Base-by-base conservation (phyloP, 371 early-diverging fungal species). In the Chytridiales sp. region DNA sequence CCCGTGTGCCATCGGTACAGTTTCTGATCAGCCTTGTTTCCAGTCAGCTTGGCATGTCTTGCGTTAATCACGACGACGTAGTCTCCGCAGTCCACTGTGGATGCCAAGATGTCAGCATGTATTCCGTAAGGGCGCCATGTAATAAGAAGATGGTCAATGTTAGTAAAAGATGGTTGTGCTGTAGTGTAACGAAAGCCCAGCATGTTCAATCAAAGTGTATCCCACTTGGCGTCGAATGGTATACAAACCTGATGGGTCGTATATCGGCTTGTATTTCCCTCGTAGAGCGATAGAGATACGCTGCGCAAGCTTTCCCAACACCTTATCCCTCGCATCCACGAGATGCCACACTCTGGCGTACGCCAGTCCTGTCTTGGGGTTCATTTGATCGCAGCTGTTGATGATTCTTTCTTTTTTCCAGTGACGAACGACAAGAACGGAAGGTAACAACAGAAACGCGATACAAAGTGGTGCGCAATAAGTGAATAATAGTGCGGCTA, bases 221-320 rank as follows among this genome's bases (percentile, higher is more conserved):
- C n/a, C n/a, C n/a, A n/a, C n/a, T n/a, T n/a, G n/a, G n/a, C n/a
- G n/a, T n/a, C n/a, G n/a, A n/a, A n/a, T n/a, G n/a, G n/a, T n/a
- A 17, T 32, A 47, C 68, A 61, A 83, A 94, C 93, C 80, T 39
- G 94, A 91, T 39, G 94, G 95, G 70, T 94, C 85, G 67, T 84
- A 95, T 49, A 91, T 91, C 26, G 97, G 97, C 83, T 97, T 97
- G 76, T 97, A 92, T 73, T 98, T 95, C 47, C 98, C 98, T 84
- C 94, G 88, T 47, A 98, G 86, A 5, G 94, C 92, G n/a, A 89
- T 87, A 53, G 93, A 90, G 54, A 97, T 88, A 39, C 87, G 79
- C 35, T 89, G 85, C 11, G 95, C 87, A 71, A 98, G 80, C 47
- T 88, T 85, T 19, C 97, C 97, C 36, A 98, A 83, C 19, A 90